Evolutionary conservation across 139 green algal species (phyloP), one percentile per base, ranked within the genome.

Genomic region (Pleodorina starrii): DNA sequence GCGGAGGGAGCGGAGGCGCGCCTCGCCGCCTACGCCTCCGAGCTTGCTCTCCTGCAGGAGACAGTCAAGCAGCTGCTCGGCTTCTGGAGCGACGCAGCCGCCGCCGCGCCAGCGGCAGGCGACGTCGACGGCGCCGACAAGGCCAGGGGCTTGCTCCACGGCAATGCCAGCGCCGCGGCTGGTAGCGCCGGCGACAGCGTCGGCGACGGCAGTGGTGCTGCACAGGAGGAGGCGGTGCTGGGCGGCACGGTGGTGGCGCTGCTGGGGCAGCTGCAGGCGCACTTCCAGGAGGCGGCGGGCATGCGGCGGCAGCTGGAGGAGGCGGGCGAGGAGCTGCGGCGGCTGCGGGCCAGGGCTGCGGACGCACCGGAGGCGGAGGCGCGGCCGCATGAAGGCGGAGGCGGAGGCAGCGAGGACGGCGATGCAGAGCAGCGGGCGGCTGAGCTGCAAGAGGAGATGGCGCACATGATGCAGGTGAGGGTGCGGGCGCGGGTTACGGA

Each of bases 401-500:
- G 80, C 60, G 80, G 5, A 16, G 42, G 16, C 12, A 40, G 14
- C 5, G 60, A 35, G 5, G 59, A 16, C n/a, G 42, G n/a, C n/a
- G 81, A 87, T 25, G 29, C 5, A 29, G 29, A 32, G 6, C 42
- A 44, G n/a, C 42, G 60, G n/a, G n/a, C 59, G n/a, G 81, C 42
- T 9, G 81, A 87, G 60, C 16, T 87, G 60, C 50, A 50, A 51
- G 43, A 68, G 29, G 81, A 87, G 81, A 77, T 87, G 81, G 50
- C 60, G 17, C 29, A 35, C 5, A 48, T 78, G 16, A 87, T 77
- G 60, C 42, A 87, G 81, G 81, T 87, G 54, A 21, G 5, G 54
- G n/a, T n/a, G n/a, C n/a, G n/a, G n/a, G n/a, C n/a, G n/a, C n/a
- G n/a, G n/a, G n/a, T n/a, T n/a, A n/a, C n/a, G n/a, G n/a, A n/a